phyloP scores from a whole-genome alignment of 2,329 filamentous ascomycete species.

The Ambrosiella cleistominuta region DNA sequence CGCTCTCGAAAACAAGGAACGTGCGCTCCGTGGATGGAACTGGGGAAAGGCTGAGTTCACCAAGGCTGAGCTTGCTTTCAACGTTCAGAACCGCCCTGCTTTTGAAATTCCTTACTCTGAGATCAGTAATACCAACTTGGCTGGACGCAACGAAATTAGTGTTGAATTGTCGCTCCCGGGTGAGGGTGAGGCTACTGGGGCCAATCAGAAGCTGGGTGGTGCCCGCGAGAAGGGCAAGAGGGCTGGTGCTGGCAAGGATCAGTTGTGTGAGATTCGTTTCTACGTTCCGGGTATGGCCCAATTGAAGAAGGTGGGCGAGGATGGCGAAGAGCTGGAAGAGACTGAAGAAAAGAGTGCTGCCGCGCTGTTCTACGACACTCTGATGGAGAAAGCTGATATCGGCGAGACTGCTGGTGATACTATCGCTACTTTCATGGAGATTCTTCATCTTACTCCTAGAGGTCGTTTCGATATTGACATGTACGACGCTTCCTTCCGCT shows the following conservation, averaged over 20 bases:
- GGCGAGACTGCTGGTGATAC: constrained; percentile 98
- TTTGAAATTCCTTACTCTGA: constrained; percentile 97
- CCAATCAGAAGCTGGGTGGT: constrained; percentile 51
- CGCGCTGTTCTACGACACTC: constrained; percentile 91
- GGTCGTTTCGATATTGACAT: constrained; percentile 99
- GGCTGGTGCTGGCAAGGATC: constrained; percentile 72
- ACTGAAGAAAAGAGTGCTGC: constrained; percentile 88
- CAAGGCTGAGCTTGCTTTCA: constrained; percentile 89
- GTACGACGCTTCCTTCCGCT: constrained; percentile 93
- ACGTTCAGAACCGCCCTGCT: constrained; percentile 86
- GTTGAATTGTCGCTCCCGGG: constrained; percentile 75
- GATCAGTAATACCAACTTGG: constrained; percentile 93
- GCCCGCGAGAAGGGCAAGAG: constrained; percentile 68
- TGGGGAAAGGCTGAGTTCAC: constrained; percentile 98
- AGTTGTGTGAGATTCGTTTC: constrained; percentile 96
- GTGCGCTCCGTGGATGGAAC: constrained; percentile 92
- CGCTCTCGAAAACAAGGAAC: constrained; percentile 79
- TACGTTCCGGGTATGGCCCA: constrained; percentile 88
- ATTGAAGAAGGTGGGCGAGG: constrained; percentile 43
- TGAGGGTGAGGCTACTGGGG: constrained; percentile 53
- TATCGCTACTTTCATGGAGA: constrained; percentile 90
- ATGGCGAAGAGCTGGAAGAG: constrained; percentile 47
- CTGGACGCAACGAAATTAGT: constrained; percentile 92
- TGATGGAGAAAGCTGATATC: constrained; percentile 98
- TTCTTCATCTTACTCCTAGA: constrained; percentile 82